phyloP scores from a whole-genome alignment of 2,329 filamentous ascomycete species.

The Aureobasidium sp. region DNA sequence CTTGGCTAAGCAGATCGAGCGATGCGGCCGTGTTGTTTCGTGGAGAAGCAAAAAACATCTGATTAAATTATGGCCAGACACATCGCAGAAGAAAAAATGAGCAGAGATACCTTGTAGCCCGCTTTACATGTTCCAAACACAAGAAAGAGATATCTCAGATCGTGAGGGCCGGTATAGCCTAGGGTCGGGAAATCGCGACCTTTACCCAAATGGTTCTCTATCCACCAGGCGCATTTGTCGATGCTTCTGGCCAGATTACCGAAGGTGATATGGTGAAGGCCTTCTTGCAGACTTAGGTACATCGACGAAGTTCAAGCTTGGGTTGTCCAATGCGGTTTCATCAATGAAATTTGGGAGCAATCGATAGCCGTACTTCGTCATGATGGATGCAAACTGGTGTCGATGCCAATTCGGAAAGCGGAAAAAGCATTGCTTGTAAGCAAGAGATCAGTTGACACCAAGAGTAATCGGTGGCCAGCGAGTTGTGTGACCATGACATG shows the following conservation, averaged over 20 bases:
- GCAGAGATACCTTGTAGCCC: slow-evolving; percentile 4
- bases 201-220: background rate
- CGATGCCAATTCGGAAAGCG: background rate
- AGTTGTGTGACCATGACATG: background rate
- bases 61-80: background rate
- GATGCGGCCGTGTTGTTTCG: background rate
- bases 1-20: background rate
- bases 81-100: no score
- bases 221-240: slow-evolving; percentile 18
- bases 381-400: background rate
- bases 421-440: background rate
- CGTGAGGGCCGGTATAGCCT: slow-evolving; percentile 7
- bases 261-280: background rate
- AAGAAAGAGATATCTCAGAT: slow-evolving; percentile 10
- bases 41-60: slow-evolving; percentile 14
- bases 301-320: background rate
- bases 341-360: slow-evolving; percentile 9
- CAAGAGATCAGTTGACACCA: no score
- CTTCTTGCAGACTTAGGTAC: background rate
- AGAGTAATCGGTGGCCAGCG: background rate
- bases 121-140: slow-evolving; percentile 8
- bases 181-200: slow-evolving; percentile 3
- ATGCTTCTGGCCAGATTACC: background rate
- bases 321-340: background rate
- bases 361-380: background rate